phyloP scores from a whole-genome alignment of 495 filamentous ascomycete genomes.

The Podospora bellae-mahoneyi region DNA sequence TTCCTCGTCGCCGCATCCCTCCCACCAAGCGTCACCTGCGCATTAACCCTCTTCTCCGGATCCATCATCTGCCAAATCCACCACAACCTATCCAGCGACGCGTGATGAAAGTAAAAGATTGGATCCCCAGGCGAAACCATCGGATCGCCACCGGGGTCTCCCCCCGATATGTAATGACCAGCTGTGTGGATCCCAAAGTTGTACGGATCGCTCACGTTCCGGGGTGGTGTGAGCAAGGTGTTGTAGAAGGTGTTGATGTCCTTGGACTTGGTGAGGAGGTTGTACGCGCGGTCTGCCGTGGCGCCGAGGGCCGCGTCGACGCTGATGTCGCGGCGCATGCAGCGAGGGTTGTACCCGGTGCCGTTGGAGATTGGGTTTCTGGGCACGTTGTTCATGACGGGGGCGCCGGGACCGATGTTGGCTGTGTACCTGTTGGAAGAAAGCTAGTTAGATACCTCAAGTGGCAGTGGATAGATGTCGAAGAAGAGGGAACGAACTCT shows the following conservation, averaged over 20 bases:
- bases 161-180: slow-evolving; percentile 59
- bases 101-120: slow-evolving; percentile 62
- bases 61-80: slow-evolving; percentile 58
- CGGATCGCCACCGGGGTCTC: slow-evolving; percentile 57
- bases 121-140: slow-evolving; percentile 59
- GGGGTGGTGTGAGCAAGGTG: slow-evolving; percentile 43
- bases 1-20: slow-evolving; percentile 14
- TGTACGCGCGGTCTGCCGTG: slow-evolving; percentile 45
- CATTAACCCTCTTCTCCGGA: slow-evolving; percentile 21
- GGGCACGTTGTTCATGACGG: slow-evolving; percentile 29
- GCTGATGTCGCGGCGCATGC: slow-evolving; percentile 52
- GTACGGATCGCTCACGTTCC: slow-evolving; percentile 35
- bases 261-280: slow-evolving; percentile 46
- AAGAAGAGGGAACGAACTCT: slow-evolving; percentile 34
- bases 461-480: neutral
- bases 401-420: slow-evolving; percentile 39
- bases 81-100: slow-evolving; percentile 59
- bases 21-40: slow-evolving; percentile 21
- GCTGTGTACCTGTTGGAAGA: slow-evolving; percentile 28
- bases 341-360: slow-evolving; percentile 39
- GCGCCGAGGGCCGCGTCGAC: slow-evolving; percentile 46
- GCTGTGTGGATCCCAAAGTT: slow-evolving; percentile 54
- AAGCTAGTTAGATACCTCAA: neutral
- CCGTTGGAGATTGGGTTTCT: slow-evolving; percentile 35
- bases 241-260: slow-evolving; percentile 54